These are phyloP conservation scores for Scheffersomyces amazonensis DNA, from an alignment of 805 yeast genomes.

Conservation along the genomic window DNA sequence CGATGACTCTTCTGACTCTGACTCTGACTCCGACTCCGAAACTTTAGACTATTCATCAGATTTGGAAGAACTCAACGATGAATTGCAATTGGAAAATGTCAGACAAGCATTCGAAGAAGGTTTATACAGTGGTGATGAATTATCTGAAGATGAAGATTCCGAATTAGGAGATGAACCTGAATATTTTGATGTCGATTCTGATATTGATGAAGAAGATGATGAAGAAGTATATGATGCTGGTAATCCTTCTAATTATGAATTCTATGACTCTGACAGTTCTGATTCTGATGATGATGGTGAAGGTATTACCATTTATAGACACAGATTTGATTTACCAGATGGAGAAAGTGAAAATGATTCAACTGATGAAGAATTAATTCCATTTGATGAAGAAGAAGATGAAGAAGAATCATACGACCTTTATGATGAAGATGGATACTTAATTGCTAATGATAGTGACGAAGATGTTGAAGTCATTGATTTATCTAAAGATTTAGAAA, in stretches of 20 bases:
- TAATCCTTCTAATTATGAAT: constrained; percentile 19
- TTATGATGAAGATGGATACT: constrained; percentile 15
- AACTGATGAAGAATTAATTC: constrained; percentile 34
- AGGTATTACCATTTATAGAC: constrained; percentile 42
- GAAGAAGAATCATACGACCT: constrained; percentile 10
- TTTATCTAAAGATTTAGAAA: constrained; percentile 38
- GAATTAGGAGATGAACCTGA: constrained; percentile 26
- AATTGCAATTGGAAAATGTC: constrained; percentile 32
- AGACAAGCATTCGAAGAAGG: constrained; percentile 34
- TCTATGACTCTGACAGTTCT: constrained; percentile 16
- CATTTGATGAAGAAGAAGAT: constrained; percentile 13
- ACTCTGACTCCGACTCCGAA: constrained; percentile 17
- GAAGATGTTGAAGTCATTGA: constrained; percentile 35
- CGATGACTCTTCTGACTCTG: constrained; percentile 9
- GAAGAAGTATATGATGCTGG: constrained; percentile 16
- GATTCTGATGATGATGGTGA: constrained; percentile 34
- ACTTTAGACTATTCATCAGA: constrained; percentile 27
- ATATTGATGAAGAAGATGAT: constrained; percentile 18
- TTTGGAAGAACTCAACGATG: constrained; percentile 26
- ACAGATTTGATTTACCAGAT: constrained; percentile 38
- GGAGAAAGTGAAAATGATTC: constrained; percentile 29
- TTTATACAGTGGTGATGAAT: constrained; percentile 27
- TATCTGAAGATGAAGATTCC: constrained; percentile 18
- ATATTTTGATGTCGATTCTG: constrained; percentile 27
- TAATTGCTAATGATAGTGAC: constrained; percentile 29